phyloP scores from a whole-genome alignment of 805 yeast genomes.

The Myxozyma udenii region DNA sequence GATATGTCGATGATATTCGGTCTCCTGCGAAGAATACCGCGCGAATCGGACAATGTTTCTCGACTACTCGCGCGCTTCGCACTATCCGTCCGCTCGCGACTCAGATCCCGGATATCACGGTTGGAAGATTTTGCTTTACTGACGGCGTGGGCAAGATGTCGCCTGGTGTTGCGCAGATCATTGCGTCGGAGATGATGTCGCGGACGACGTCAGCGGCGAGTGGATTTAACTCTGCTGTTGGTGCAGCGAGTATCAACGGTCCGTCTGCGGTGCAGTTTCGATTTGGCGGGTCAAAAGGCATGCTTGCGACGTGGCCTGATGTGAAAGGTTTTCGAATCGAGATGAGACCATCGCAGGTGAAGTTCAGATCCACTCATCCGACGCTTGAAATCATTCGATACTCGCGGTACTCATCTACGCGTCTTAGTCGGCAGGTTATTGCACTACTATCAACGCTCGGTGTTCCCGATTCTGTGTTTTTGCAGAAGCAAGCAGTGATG shows the following conservation, averaged over 20 bases:
- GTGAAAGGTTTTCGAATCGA: constrained; percentile 7
- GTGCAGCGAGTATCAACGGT: neutral
- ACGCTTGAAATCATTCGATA: constrained; percentile 5
- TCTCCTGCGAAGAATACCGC: constrained; percentile 3
- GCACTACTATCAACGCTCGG: constrained; percentile 12
- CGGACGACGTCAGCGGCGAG: neutral
- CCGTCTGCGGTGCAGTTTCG: constrained; percentile 15
- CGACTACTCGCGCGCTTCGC: constrained; percentile 7
- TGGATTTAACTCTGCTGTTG: neutral
- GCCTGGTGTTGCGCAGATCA: constrained; percentile 5
- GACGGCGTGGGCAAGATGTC: constrained; percentile 20
- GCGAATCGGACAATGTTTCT: constrained; percentile 10
- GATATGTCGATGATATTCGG: neutral
- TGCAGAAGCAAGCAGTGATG: constrained; percentile 1
- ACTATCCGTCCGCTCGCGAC: constrained; percentile 40
- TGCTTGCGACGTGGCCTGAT: constrained; percentile 4
- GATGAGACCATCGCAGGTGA: constrained; percentile 6
- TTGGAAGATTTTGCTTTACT: constrained; percentile 7
- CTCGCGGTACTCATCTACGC: neutral
- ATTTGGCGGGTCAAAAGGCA: constrained; percentile 16
- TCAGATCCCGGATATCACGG: constrained; percentile 7
- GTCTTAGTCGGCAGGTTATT: constrained; percentile 10
- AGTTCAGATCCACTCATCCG: constrained; percentile 4
- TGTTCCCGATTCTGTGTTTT: constrained; percentile 5
- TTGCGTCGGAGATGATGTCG: constrained; percentile 4